Percentiles rank a stretch among this genome's conserved stretches.
Evolutionary conservation across 768 basidiomycete genomes (phyloP).

Genomic region (Russula sp.): DNA sequence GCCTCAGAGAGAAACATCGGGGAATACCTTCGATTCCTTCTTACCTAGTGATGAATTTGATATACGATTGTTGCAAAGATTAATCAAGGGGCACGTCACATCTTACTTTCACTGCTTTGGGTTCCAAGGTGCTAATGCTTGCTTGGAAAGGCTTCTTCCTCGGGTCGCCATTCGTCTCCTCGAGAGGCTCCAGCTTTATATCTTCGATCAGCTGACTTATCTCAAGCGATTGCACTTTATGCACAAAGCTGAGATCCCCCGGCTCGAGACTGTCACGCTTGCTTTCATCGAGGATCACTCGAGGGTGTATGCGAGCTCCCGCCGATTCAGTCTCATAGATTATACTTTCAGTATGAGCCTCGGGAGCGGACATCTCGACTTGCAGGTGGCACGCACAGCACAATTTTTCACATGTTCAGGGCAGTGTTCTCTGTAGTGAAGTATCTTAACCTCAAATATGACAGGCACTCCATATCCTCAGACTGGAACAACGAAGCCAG

Average conservation of each 20-base stretch:
- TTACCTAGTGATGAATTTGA: not conserved
- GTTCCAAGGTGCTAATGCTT: not conserved
- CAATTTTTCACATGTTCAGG: not conserved
- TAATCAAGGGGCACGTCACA: not conserved
- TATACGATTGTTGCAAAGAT: not conserved
- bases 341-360: not conserved
- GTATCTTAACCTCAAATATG: not conserved
- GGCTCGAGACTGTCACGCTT: not conserved
- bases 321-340: not conserved
- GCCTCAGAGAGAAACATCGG: too few species aligned
- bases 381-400: not conserved
- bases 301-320: not conserved
- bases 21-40: too few species aligned
- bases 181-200: not conserved
- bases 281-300: not conserved
- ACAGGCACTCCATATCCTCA: not conserved
- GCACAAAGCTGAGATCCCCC: not conserved
- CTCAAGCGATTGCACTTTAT: not conserved
- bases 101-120: not conserved
- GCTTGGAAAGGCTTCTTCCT: constrained; percentile 5
- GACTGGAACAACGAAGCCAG: not conserved
- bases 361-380: not conserved
- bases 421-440: not conserved
- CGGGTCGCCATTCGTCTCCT: not conserved
- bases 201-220: not conserved